Conservation (phyloP, 768 basidiomycete species). For the Mycena metata region DNA sequence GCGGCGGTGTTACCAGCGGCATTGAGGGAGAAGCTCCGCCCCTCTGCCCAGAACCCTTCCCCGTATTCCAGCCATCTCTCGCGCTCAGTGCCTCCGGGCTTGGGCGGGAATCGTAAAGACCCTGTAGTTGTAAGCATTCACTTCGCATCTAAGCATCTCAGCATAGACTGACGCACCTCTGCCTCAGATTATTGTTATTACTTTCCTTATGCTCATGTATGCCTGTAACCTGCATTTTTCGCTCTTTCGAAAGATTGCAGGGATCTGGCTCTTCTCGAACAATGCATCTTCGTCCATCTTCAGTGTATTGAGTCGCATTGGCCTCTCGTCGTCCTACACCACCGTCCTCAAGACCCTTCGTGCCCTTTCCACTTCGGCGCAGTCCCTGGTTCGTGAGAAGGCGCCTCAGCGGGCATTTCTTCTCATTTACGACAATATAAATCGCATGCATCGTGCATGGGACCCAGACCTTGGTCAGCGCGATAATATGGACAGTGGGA, state of each 20-base stretch:
- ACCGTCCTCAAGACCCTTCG: too few species aligned
- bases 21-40: neutral
- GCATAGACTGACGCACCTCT: too few species aligned
- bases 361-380: too few species aligned
- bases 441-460: too few species aligned
- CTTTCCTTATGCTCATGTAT: slow-evolving; percentile 33
- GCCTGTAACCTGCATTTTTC: slow-evolving; percentile 37
- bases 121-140: slow-evolving; percentile 13
- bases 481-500: too few species aligned
- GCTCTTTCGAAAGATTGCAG: slow-evolving; percentile 38
- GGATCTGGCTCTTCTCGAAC: slow-evolving; percentile 38
- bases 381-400: too few species aligned
- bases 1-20: slow-evolving; percentile 15
- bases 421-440: too few species aligned
- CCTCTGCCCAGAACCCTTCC: neutral
- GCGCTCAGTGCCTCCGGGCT: neutral
- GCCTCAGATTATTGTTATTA: slow-evolving; percentile 25
- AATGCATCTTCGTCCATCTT: slow-evolving; percentile 36
- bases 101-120: slow-evolving; percentile 2
- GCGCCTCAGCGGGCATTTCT: too few species aligned
- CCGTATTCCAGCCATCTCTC: slow-evolving; percentile 7
- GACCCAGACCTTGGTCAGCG: too few species aligned
- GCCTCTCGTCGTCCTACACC: too few species aligned
- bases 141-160: too few species aligned
- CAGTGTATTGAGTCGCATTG: slow-evolving; percentile 35